A percentile compares a stretch with the other conserved stretches of the same genome.
phyloP scores from a whole-genome alignment of 1,284 basidiomycete genomes.

The Ustilago sp. region DNA sequence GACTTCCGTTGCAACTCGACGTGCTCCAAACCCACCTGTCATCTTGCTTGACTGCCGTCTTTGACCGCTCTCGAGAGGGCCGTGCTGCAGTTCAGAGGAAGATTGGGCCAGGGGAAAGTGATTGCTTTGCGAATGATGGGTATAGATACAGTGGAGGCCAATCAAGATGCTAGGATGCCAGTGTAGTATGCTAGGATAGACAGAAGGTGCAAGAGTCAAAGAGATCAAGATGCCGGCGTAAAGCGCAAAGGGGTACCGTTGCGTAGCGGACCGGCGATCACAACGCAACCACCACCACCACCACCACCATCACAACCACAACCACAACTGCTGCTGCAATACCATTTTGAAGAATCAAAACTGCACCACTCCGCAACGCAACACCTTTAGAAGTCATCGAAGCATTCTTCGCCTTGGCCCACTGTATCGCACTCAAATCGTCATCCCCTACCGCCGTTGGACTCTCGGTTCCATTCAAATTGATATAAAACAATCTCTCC shows the following conservation, averaged over 20 bases:
- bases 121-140: too few species aligned
- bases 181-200: too few species aligned
- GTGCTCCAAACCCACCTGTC: neutral
- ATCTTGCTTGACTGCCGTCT: neutral
- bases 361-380: neutral
- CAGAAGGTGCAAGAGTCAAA: too few species aligned
- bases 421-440: constrained; percentile 25
- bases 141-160: too few species aligned
- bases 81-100: too few species aligned
- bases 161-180: too few species aligned
- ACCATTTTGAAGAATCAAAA: neutral
- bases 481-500: constrained; percentile 52
- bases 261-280: neutral
- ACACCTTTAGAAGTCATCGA: neutral
- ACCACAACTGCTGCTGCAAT: neutral
- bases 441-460: constrained; percentile 52
- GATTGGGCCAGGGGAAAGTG: too few species aligned
- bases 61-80: neutral
- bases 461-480: constrained; percentile 47
- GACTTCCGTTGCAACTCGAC: neutral
- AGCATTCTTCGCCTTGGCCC: constrained; percentile 10
- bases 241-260: neutral
- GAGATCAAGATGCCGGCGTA: neutral
- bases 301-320: too few species aligned
- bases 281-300: neutral